A percentile compares a stretch with the other conserved stretches of the same genome.
Evolutionary conservation across 257 asterid genomes (phyloP).

Genomic region (Primulina huaijiensis): DNA sequence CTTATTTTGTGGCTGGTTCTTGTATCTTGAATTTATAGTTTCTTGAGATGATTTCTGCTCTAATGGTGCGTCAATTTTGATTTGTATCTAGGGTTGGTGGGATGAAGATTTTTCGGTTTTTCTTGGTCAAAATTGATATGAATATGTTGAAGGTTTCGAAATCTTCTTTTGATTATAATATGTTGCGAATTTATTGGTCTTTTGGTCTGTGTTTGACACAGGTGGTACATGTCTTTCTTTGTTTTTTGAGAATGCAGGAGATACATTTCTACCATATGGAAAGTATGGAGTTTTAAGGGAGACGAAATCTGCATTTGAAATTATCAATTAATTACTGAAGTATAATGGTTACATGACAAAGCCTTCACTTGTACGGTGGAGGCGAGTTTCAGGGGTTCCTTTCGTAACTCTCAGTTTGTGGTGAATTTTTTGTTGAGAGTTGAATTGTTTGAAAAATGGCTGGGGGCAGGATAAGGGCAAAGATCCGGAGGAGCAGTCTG

Average conservation of each 20-base stretch:
- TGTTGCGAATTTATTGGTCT: neutral
- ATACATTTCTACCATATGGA: neutral
- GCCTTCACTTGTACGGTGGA: neutral
- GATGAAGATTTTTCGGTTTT: neutral
- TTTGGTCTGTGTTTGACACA: neutral
- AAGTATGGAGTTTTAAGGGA: neutral
- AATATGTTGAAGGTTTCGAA: neutral
- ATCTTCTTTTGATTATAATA: too few species aligned
- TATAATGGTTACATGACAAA: neutral
- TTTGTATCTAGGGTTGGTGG: neutral
- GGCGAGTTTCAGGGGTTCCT: neutral
- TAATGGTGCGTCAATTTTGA: neutral
- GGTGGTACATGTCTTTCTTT: too few species aligned
- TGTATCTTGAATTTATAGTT: neutral
- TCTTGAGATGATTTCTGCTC: neutral
- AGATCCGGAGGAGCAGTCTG: constrained; percentile 69
- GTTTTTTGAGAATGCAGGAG: neutral
- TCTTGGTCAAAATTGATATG: neutral
- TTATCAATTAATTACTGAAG: neutral
- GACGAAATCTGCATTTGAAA: neutral
- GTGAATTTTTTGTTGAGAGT: neutral
- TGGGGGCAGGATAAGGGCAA: constrained; percentile 67
- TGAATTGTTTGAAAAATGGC: constrained; percentile 40
- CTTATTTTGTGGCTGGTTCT: neutral
- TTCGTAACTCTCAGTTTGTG: neutral